Evolutionary conservation across 257 asterid genomes (phyloP).

Genomic region (Striga asiatica): DNA sequence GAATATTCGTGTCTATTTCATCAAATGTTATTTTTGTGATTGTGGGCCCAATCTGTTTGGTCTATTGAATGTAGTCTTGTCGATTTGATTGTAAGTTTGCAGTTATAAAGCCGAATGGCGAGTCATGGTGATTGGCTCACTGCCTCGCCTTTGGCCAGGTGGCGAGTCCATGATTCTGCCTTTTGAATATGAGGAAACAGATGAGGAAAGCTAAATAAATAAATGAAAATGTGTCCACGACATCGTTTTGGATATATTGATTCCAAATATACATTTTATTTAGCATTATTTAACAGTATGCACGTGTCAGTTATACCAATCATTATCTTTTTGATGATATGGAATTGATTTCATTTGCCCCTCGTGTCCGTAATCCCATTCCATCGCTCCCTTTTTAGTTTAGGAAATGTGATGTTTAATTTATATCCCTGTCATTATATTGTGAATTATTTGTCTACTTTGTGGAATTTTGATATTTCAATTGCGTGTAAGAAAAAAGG

Average conservation of each 20-base stretch:
- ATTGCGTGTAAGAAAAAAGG: too few relatives aligned
- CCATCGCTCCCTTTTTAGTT: too few relatives aligned
- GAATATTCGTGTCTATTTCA: not conserved
- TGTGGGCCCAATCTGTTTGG: not conserved
- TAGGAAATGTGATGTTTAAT: too few relatives aligned
- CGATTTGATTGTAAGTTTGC: not conserved
- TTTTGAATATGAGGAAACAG: too few relatives aligned
- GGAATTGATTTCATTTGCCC: not conserved
- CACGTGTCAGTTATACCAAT: not conserved
- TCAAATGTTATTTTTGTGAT: not conserved
- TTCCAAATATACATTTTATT: not conserved
- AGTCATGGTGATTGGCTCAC: too few relatives aligned
- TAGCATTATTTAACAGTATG: not conserved
- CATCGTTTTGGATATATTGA: not conserved
- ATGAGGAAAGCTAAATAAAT: too few relatives aligned
- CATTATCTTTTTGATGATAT: not conserved
- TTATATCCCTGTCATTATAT: too few relatives aligned
- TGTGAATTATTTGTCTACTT: too few relatives aligned
- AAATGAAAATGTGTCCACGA: not conserved
- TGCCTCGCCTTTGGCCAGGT: too few relatives aligned
- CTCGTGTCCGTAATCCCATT: not conserved
- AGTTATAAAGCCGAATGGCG: not conserved
- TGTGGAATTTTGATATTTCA: too few relatives aligned
- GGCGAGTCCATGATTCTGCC: too few relatives aligned
- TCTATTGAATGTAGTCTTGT: not conserved